Conservation (phyloP, 1,284 basidiomycete species). For the Fomitopsis palustris region DNA sequence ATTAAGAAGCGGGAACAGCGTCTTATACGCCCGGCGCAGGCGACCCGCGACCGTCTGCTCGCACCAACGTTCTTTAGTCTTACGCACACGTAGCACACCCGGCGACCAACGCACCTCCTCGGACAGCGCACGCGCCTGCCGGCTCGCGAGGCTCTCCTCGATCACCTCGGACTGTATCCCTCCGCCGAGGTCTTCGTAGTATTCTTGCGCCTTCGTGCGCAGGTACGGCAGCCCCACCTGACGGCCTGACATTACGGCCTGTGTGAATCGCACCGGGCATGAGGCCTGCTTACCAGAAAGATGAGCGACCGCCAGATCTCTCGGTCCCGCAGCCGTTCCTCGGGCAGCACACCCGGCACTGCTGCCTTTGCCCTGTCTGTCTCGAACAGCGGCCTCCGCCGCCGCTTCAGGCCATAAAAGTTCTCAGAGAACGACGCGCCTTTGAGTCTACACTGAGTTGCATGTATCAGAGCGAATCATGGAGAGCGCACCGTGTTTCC, state of each 20-base stretch:
- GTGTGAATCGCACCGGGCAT: neutral
- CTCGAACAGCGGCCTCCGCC: constrained; percentile 68
- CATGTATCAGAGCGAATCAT: neutral
- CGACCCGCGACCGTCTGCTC: constrained; percentile 42
- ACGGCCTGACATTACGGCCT: neutral
- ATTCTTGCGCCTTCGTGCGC: constrained; percentile 85
- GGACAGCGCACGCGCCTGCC: constrained; percentile 41
- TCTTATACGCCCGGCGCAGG: constrained; percentile 60
- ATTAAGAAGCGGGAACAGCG: constrained; percentile 81
- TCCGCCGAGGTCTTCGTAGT: constrained; percentile 88
- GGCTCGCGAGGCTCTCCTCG: constrained; percentile 46
- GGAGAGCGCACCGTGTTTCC: constrained; percentile 62
- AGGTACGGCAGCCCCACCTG: constrained; percentile 90
- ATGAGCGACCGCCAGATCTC: constrained; percentile 76
- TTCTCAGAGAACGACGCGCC: constrained; percentile 91
- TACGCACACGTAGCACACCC: neutral
- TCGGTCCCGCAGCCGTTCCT: constrained; percentile 57
- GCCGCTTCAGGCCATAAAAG: constrained; percentile 86
- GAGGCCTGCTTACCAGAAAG: constrained; percentile 64
- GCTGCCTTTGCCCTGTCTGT: constrained; percentile 63
- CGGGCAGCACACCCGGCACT: constrained; percentile 57
- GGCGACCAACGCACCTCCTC: constrained; percentile 42
- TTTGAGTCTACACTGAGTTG: constrained; percentile 25
- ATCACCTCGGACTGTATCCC: constrained; percentile 66
- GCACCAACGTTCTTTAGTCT: constrained; percentile 2